phyloP scores from a whole-genome alignment of 225 moss, liverwort and hornwort genomes.

The Pseudoscleropodium purum region DNA sequence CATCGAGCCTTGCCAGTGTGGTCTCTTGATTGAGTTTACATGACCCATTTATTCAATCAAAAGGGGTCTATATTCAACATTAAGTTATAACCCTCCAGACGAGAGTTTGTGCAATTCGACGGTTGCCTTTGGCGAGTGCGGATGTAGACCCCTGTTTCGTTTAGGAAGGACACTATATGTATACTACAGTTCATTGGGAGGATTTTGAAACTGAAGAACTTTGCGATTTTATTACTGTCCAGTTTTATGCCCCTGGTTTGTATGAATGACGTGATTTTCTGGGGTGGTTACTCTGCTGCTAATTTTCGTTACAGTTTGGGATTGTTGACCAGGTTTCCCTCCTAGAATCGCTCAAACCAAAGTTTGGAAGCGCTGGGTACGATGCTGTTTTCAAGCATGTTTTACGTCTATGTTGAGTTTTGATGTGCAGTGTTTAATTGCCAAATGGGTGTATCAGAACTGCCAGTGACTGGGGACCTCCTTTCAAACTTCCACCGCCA shows the following conservation, averaged over 20 bases:
- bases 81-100: neutral
- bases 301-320: neutral
- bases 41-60: conserved; percentile 12
- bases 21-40: conserved; percentile 41
- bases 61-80: neutral
- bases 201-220: conserved; percentile 11
- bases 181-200: conserved; percentile 6
- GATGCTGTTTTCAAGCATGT: neutral
- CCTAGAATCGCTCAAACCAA: neutral
- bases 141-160: neutral
- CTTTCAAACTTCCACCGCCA: neutral
- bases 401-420: neutral
- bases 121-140: conserved; percentile 6
- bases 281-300: neutral
- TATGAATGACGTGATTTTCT: neutral
- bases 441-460: neutral
- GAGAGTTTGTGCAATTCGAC: neutral
- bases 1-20: conserved; percentile 88
- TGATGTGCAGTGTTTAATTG: neutral
- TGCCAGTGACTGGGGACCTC: neutral
- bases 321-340: neutral
- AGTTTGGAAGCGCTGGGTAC: neutral
- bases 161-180: conserved; percentile 10
- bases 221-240: neutral
- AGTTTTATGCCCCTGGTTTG: neutral